phyloP scores from a whole-genome alignment of 495 filamentous ascomycete genomes.

The Penicillium bovifimosum region DNA sequence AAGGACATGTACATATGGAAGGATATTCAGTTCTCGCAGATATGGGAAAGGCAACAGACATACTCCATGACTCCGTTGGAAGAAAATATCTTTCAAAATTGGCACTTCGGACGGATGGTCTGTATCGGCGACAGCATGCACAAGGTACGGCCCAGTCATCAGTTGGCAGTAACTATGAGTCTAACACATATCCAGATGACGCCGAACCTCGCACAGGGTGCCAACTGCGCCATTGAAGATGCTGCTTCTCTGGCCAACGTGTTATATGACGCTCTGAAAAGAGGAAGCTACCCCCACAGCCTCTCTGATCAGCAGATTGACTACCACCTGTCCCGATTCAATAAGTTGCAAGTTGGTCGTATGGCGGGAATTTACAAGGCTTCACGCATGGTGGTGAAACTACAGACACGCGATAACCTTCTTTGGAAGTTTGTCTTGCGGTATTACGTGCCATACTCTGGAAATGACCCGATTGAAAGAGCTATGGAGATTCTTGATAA shows the following conservation, averaged over 20 bases:
- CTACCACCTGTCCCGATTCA: background rate
- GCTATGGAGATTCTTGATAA: background rate
- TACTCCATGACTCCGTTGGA: background rate
- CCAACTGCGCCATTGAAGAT: slow-evolving; percentile 28
- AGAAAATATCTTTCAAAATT: background rate
- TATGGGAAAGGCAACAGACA: background rate
- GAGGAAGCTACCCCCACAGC: background rate
- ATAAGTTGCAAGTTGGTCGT: background rate
- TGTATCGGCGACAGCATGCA: background rate
- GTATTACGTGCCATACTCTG: background rate
- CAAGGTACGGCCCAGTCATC: background rate
- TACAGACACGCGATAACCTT: background rate
- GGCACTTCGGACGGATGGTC: background rate
- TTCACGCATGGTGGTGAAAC: background rate
- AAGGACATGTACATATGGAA: background rate
- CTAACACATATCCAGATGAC: slow-evolving; percentile 11
- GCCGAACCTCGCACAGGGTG: slow-evolving; percentile 19
- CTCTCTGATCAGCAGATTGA: background rate
- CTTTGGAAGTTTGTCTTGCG: no score
- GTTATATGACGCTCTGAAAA: no score
- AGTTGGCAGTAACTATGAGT: background rate
- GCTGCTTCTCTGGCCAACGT: slow-evolving; percentile 40
- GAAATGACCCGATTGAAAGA: background rate
- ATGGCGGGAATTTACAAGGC: background rate
- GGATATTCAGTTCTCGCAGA: background rate